Percentiles rank a stretch among this genome's conserved stretches.
Evolutionary conservation across 1,284 basidiomycete genomes (phyloP).

Genomic region (Apiotrichum akiyoshidainum): DNA sequence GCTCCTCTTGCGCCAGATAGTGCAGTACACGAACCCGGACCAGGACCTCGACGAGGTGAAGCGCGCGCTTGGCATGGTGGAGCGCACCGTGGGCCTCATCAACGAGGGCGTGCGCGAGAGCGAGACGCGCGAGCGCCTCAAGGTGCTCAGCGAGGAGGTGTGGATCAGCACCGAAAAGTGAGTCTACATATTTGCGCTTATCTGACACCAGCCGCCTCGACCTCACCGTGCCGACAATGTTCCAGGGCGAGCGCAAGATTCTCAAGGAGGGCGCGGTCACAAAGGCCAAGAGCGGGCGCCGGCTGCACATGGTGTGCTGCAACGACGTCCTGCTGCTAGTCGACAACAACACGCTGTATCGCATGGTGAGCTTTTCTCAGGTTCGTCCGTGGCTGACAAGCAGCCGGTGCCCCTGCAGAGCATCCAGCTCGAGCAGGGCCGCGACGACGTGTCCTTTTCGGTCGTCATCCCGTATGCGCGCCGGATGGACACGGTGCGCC

Average conservation of each 20-base stretch:
- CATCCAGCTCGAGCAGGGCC: conserved; percentile 52
- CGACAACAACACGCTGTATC: conserved; percentile 69
- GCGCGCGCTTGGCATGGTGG: conserved; percentile 62
- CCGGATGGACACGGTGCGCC: conserved; percentile 10
- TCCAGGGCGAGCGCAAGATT: conserved; percentile 70
- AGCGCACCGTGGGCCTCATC: conserved; percentile 70
- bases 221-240: conserved; percentile 79
- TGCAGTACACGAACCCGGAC: conserved; percentile 69
- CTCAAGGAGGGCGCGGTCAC: conserved; percentile 72
- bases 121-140: conserved; percentile 70
- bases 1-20: conserved; percentile 75
- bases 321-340: conserved; percentile 76
- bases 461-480: conserved; percentile 39
- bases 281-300: conserved; percentile 81
- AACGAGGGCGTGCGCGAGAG: conserved; percentile 87
- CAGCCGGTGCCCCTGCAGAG: conserved; percentile 49
- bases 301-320: conserved; percentile 71
- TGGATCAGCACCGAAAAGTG: conserved; percentile 79
- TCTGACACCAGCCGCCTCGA: conserved; percentile 65
- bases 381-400: conserved; percentile 65
- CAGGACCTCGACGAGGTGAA: conserved; percentile 58
- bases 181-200: conserved; percentile 22
- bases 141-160: conserved; percentile 68
- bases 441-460: conserved; percentile 61
- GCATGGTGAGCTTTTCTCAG: conserved; percentile 61